These are phyloP conservation scores for Fusarium sp. DNA, from an alignment of 2,329 filamentous ascomycete genomes.

Conservation along the genomic window DNA sequence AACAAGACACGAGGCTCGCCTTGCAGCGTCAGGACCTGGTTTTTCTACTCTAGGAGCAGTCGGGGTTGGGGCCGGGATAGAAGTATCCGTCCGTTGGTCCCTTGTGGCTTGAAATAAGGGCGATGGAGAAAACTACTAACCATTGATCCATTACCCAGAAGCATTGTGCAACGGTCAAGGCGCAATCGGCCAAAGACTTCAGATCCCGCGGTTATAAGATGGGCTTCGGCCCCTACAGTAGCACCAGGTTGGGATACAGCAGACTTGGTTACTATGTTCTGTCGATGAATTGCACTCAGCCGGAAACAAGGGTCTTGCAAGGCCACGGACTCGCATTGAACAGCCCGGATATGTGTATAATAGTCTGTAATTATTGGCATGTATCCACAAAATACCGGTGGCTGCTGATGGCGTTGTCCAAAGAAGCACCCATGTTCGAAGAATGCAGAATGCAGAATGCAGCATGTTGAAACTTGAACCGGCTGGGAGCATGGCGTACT, in stretches of 20 bases:
- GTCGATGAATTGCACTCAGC: conserved; percentile 11
- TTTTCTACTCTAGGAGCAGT: conserved; percentile 2
- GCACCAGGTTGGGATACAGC: too few relatives aligned
- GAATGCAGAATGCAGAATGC: background rate
- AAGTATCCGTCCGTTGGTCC: conserved; percentile 16
- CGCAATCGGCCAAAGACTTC: conserved; percentile 17
- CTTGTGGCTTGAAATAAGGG: conserved; percentile 36
- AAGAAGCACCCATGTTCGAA: conserved; percentile 1
- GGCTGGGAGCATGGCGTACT: conserved; percentile 19
- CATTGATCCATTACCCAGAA: conserved; percentile 13
- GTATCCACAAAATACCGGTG: conserved; percentile 4
- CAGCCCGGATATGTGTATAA: background rate
- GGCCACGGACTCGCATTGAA: background rate
- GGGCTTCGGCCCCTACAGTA: conserved; percentile 8
- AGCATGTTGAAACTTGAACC: conserved; percentile 8
- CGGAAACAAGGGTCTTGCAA: conserved; percentile 14
- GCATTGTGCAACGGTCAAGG: conserved; percentile 25
- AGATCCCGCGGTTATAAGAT: conserved; percentile 29
- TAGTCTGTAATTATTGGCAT: background rate
- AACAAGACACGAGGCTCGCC: conserved; percentile 11
- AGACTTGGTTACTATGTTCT: too few relatives aligned
- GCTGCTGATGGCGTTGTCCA: conserved; percentile 4
- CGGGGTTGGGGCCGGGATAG: conserved; percentile 9
- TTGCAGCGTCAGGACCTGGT: conserved; percentile 2
- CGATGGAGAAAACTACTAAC: conserved; percentile 5